Percentiles rank a stretch among this genome's conserved stretches.
These are phyloP conservation scores for Venturia effusa DNA, from an alignment of 2,329 filamentous ascomycete genomes.

Conservation along the genomic window DNA sequence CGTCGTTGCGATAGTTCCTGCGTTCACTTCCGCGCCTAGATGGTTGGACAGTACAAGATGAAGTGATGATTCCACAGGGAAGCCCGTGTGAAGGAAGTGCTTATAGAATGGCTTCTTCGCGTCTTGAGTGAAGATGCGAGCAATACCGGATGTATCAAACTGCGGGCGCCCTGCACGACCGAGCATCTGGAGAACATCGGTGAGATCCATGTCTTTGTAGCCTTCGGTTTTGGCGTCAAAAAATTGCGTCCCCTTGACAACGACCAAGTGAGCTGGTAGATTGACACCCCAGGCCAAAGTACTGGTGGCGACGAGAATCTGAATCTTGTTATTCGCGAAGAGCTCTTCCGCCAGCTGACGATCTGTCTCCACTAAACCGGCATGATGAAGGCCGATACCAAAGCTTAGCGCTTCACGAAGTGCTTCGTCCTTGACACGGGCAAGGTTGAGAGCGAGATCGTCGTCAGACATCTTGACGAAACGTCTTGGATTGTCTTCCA, in stretches of 20 bases:
- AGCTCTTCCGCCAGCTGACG: conserved; percentile 85
- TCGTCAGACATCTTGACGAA: conserved; percentile 95
- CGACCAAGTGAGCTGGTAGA: conserved; percentile 87
- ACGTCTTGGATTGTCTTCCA: conserved; percentile 93
- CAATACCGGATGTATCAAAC: conserved; percentile 92
- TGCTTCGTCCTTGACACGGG: conserved; percentile 84
- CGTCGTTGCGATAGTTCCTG: conserved; percentile 84
- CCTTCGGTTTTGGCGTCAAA: conserved; percentile 97
- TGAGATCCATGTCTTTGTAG: conserved; percentile 98
- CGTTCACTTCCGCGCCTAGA: conserved; percentile 86
- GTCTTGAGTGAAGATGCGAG: conserved; percentile 94
- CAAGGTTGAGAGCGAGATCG: conserved; percentile 77
- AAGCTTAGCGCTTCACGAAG: conserved; percentile 91
- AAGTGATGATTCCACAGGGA: conserved; percentile 90
- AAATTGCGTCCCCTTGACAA: conserved; percentile 96
- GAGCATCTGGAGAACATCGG: conserved; percentile 95
- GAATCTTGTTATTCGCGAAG: conserved; percentile 95
- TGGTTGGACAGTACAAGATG: conserved; percentile 97
- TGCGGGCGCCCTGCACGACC: conserved; percentile 91
- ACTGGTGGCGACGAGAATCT: conserved; percentile 89
- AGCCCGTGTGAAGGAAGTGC: conserved; percentile 95
- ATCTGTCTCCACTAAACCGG: conserved; percentile 90
- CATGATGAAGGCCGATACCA: conserved; percentile 93
- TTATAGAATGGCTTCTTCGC: conserved; percentile 99
- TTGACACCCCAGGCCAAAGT: conserved; percentile 98